Evolutionary conservation across 2,329 filamentous ascomycete genomes (phyloP).

Genomic region (Colletotrichum coccodes): DNA sequence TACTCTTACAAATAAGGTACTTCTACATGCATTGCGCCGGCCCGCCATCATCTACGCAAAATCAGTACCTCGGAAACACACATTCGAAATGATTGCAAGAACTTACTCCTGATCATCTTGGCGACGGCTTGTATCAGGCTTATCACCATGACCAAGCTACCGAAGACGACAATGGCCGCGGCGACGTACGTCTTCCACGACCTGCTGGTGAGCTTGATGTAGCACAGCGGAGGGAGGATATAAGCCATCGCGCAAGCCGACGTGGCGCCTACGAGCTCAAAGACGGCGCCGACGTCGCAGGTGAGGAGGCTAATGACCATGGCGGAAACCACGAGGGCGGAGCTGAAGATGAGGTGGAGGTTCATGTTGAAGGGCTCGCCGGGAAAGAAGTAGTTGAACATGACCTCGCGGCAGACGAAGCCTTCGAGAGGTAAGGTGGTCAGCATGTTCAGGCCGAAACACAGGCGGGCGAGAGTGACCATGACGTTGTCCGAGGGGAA

Average conservation of each 20-base stretch:
- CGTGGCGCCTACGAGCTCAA: conserved; percentile 95
- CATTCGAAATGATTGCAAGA: too few relatives aligned
- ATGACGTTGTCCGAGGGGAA: conserved; percentile 90
- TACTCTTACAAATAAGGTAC: conserved; percentile 5
- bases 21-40: conserved; percentile 30
- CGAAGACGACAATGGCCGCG: conserved; percentile 80
- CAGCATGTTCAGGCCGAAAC: conserved; percentile 98
- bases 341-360: conserved; percentile 88
- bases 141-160: conserved; percentile 81
- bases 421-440: conserved; percentile 96
- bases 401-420: conserved; percentile 97
- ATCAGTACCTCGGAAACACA: not conserved
- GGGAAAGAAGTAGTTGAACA: conserved; percentile 84
- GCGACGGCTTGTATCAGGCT: conserved; percentile 77
- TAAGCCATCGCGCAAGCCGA: conserved; percentile 95
- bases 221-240: conserved; percentile 93
- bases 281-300: conserved; percentile 93
- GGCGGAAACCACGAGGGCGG: conserved; percentile 80
- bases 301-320: conserved; percentile 84
- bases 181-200: conserved; percentile 80
- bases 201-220: conserved; percentile 87
- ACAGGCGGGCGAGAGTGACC: conserved; percentile 94
- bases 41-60: conserved; percentile 10
- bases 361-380: conserved; percentile 81
- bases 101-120: conserved; percentile 70